Evolutionary conservation across 73 alveolate genomes (phyloP).

Genomic region (Uronychia setigera): DNA sequence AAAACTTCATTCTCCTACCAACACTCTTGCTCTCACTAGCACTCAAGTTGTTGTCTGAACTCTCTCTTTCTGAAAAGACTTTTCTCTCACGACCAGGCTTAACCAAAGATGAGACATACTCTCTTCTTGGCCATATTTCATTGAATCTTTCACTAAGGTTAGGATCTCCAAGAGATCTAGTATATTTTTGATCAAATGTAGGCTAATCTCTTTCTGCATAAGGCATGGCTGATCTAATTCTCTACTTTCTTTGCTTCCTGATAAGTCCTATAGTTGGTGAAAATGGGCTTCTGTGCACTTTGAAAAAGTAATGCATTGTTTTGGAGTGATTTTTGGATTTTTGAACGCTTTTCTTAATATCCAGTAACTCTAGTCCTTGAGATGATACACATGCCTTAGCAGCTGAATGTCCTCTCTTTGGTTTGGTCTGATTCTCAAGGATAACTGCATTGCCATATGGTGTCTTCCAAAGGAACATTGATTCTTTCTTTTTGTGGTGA

Average conservation of each 20-base stretch:
- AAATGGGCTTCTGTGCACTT: not conserved
- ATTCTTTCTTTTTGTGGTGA: not conserved
- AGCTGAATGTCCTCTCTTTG: not conserved
- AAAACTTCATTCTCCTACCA: not conserved
- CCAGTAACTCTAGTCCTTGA: not conserved
- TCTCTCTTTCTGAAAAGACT: not conserved
- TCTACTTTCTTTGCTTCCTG: not conserved
- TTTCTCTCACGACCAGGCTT: not conserved
- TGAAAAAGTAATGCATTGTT: not conserved
- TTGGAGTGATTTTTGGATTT: not conserved
- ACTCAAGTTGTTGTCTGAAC: not conserved
- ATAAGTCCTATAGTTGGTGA: not conserved
- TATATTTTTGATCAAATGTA: not conserved
- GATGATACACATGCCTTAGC: not conserved
- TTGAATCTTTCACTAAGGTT: not conserved
- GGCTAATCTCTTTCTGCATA: not conserved
- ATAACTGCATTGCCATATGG: slow-evolving; percentile 12
- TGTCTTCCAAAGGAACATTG: not conserved
- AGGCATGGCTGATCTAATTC: not conserved
- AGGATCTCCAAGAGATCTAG: not conserved
- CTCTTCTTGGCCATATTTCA: not conserved
- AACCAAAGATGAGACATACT: not conserved
- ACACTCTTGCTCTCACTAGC: not conserved
- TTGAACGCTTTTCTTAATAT: not conserved
- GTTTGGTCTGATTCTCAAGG: not conserved